Conservation (phyloP, 768 basidiomycete genomes). For the Hydnomerulius pinastri region DNA sequence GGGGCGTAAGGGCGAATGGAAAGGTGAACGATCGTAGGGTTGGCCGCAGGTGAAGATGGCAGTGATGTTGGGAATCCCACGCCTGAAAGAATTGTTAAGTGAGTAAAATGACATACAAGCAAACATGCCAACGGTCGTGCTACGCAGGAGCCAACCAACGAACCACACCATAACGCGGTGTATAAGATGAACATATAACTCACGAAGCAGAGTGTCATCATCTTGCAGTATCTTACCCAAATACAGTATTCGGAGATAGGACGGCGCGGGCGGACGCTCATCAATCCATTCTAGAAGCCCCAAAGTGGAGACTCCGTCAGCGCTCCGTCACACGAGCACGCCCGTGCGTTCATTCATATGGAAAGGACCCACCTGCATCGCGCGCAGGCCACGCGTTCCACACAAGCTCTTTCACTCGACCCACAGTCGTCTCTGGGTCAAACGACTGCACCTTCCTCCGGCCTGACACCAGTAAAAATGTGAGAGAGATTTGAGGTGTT, state of each 20-base stretch:
- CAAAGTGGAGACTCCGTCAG: slow-evolving; percentile 14
- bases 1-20: slow-evolving; percentile 65
- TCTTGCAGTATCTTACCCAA: slow-evolving; percentile 83
- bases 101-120: neutral
- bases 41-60: slow-evolving; percentile 29
- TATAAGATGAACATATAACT: slow-evolving; percentile 25
- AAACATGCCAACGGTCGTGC: slow-evolving; percentile 29
- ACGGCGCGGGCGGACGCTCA: slow-evolving; percentile 75
- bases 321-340: neutral
- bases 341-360: neutral
- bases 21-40: slow-evolving; percentile 72
- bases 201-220: slow-evolving; percentile 73
- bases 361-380: slow-evolving; percentile 46
- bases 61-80: slow-evolving; percentile 33
- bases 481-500: slow-evolving; percentile 63
- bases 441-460: slow-evolving; percentile 70
- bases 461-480: slow-evolving; percentile 74
- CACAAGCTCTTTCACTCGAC: slow-evolving; percentile 78
- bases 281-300: slow-evolving; percentile 66
- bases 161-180: neutral
- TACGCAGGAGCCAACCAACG: slow-evolving; percentile 5
- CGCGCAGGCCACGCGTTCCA: slow-evolving; percentile 77
- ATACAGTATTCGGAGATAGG: slow-evolving; percentile 74
- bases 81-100: slow-evolving; percentile 10
- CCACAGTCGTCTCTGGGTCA: slow-evolving; percentile 72